Conservation (phyloP, 805 yeast genomes). For the Ogataea neopini region DNA sequence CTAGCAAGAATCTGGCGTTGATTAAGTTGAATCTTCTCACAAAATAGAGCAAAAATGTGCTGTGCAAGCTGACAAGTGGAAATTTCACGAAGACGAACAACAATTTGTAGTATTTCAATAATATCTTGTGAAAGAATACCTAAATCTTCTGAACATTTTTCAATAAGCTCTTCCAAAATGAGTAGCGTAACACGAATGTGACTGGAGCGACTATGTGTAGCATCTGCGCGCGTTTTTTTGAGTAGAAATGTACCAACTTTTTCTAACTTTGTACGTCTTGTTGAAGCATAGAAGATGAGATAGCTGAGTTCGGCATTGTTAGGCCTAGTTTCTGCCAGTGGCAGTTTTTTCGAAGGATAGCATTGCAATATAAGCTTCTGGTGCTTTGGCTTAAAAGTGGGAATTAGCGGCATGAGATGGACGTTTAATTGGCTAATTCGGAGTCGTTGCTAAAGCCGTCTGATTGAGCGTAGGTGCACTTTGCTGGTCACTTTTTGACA, state of each 20-base stretch:
- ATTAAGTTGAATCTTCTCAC: constrained; percentile 28
- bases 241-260: constrained; percentile 76
- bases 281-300: constrained; percentile 83
- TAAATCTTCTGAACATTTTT: constrained; percentile 77
- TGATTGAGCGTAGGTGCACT: not conserved
- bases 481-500: constrained; percentile 4
- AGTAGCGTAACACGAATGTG: constrained; percentile 81
- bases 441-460: not conserved
- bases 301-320: constrained; percentile 90
- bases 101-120: constrained; percentile 54
- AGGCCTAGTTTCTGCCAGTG: constrained; percentile 75
- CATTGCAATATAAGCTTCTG: constrained; percentile 88
- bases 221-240: constrained; percentile 61
- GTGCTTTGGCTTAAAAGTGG: constrained; percentile 62
- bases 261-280: constrained; percentile 84
- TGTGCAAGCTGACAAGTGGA: constrained; percentile 50
- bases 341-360: constrained; percentile 77
- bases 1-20: constrained; percentile 43
- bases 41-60: constrained; percentile 36
- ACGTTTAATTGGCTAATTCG: not conserved
- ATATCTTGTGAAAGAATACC: constrained; percentile 77
- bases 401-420: constrained; percentile 21
- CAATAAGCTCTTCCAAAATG: constrained; percentile 67
- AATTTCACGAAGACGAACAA: constrained; percentile 59
- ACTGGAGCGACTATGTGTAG: constrained; percentile 64